Evolutionary conservation across 768 basidiomycete genomes (phyloP).

Genomic region (Lactarius tabidus): DNA sequence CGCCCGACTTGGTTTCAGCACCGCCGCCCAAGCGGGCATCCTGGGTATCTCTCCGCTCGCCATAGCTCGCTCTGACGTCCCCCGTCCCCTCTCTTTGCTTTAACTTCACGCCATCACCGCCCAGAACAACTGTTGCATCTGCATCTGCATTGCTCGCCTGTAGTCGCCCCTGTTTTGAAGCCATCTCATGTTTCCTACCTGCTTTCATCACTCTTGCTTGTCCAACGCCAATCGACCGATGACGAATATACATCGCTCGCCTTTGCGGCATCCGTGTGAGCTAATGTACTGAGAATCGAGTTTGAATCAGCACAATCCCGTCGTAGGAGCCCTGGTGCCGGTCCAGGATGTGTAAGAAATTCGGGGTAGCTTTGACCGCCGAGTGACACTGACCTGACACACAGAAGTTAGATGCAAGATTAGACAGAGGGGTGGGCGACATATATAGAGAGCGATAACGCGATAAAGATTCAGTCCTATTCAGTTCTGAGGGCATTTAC

Average conservation of each 20-base stretch:
- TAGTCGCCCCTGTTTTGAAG: not conserved
- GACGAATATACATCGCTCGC: not conserved
- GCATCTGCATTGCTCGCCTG: not conserved
- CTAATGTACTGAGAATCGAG: not conserved
- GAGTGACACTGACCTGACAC: not conserved
- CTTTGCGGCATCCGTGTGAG: not conserved
- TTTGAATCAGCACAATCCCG: not conserved
- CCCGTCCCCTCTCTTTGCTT: not conserved
- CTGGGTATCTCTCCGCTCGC: slow-evolving; percentile 14
- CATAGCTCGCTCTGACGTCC: not conserved
- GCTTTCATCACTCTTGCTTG: not conserved
- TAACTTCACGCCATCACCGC: not conserved
- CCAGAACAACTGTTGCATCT: not conserved
- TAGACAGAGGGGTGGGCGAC: not conserved
- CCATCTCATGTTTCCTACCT: not conserved
- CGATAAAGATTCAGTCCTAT: not conserved
- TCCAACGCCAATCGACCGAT: not conserved
- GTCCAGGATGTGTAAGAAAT: not conserved
- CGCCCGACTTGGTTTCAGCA: slow-evolving; percentile 21
- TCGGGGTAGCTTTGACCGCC: not conserved
- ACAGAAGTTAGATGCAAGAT: not conserved
- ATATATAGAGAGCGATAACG: not conserved
- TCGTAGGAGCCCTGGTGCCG: not conserved
- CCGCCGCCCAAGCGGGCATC: slow-evolving; percentile 6
- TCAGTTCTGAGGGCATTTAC: not conserved